phyloP scores from a whole-genome alignment of 169 alveolate species.

The Plasmodium sp. region DNA sequence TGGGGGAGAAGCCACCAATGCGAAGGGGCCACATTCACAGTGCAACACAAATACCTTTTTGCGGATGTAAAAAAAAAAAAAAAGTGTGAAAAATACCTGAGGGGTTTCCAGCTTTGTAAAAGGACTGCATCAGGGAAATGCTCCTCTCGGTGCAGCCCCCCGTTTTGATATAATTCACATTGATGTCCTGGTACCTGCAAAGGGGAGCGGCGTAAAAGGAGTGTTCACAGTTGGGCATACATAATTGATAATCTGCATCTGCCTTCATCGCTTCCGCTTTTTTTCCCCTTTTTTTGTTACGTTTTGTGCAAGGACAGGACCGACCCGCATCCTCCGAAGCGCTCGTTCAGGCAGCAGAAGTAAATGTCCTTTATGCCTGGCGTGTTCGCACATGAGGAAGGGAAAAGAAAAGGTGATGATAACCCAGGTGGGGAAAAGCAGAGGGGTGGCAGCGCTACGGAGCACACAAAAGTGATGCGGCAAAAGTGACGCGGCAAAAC shows the following conservation, averaged over 20 bases:
- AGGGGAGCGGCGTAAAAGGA: background rate
- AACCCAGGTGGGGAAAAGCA: background rate
- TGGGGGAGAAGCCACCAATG: background rate
- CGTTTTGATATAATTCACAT: slow-evolving; percentile 17
- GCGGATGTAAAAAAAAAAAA: background rate
- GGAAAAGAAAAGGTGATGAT: background rate
- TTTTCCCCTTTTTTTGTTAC: slow-evolving; percentile 12
- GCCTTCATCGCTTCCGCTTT: background rate
- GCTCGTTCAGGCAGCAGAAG: slow-evolving; percentile 87
- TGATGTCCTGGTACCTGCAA: slow-evolving; percentile 31
- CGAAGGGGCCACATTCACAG: background rate
- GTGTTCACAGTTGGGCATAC: background rate
- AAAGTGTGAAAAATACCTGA: slow-evolving; percentile 23
- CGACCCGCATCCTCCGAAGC: slow-evolving; percentile 91
- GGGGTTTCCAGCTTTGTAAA: slow-evolving; percentile 65
- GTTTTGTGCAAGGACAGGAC: slow-evolving; percentile 79
- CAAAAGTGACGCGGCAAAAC: background rate
- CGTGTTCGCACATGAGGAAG: background rate
- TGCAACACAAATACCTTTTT: background rate
- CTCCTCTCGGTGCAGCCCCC: slow-evolving; percentile 31
- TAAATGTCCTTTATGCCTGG: slow-evolving; percentile 78
- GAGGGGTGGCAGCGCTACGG: background rate
- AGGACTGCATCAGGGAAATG: slow-evolving; percentile 54
- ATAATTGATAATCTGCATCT: background rate
- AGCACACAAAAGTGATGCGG: background rate